A percentile compares a stretch with the other conserved stretches of the same genome.
phyloP scores from a whole-genome alignment of 177 flowering plant genomes.

The Vitis hybrid region DNA sequence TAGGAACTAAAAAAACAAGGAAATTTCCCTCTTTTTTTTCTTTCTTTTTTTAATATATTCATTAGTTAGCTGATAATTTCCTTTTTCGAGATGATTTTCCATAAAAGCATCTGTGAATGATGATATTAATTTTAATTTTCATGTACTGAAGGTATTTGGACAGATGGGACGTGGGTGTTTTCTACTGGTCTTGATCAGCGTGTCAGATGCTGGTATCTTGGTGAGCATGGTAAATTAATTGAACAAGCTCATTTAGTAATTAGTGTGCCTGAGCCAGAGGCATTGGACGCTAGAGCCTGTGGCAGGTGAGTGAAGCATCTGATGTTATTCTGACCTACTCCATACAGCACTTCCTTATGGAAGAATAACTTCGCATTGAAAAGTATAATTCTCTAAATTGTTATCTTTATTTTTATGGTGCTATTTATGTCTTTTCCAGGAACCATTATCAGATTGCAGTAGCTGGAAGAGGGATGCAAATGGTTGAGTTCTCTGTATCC shows the following conservation, averaged over 20 bases:
- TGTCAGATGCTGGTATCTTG: slow-evolving; percentile 71
- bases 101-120: background rate
- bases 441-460: slow-evolving; percentile 78
- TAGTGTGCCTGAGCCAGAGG: slow-evolving; percentile 96
- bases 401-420: background rate
- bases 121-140: slow-evolving; percentile 11
- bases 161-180: slow-evolving; percentile 88
- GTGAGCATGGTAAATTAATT: slow-evolving; percentile 43
- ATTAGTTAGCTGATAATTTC: too few species aligned
- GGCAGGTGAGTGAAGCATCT: slow-evolving; percentile 47
- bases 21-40: too few species aligned
- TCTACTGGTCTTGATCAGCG: slow-evolving; percentile 98
- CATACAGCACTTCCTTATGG: background rate
- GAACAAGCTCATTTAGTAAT: slow-evolving; percentile 60
- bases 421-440: slow-evolving; percentile 36
- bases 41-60: too few species aligned
- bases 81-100: background rate
- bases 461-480: slow-evolving; percentile 96
- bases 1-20: too few species aligned
- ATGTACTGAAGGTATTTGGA: slow-evolving; percentile 77
- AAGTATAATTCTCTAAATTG: background rate
- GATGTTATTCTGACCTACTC: background rate
- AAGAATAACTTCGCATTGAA: background rate
- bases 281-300: slow-evolving; percentile 65
- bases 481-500: slow-evolving; percentile 54